These are phyloP conservation scores for Myochromella boudieri DNA, from an alignment of 768 basidiomycete genomes.

Conservation along the genomic window DNA sequence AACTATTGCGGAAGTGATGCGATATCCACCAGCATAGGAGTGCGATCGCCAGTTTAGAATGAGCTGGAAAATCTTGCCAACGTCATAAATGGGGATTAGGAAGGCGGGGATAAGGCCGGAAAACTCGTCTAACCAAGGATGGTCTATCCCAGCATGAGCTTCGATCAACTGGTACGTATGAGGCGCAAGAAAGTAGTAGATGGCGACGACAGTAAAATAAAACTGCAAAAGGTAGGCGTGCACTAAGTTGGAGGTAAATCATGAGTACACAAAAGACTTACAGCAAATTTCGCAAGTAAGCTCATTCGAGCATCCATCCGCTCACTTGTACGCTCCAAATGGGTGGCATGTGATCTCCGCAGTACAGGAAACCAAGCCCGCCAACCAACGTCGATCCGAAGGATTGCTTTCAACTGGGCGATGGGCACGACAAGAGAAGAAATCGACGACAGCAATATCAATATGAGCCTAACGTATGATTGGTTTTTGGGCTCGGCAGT, in stretches of 20 bases:
- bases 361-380: slow-evolving; percentile 19
- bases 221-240: slow-evolving; percentile 1
- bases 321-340: slow-evolving; percentile 28
- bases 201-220: slow-evolving; percentile 2
- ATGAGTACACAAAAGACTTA: neutral
- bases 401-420: slow-evolving; percentile 24
- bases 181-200: slow-evolving; percentile 3
- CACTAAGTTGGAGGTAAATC: neutral
- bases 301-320: slow-evolving; percentile 14
- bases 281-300: slow-evolving; percentile 1
- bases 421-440: slow-evolving; percentile 12
- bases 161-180: slow-evolving; percentile 7
- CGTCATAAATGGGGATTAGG: slow-evolving; percentile 3
- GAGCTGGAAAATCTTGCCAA: slow-evolving; percentile 20
- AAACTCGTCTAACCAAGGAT: neutral
- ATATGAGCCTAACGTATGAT: neutral
- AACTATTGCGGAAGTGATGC: slow-evolving; percentile 6
- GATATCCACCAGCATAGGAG: slow-evolving; percentile 22
- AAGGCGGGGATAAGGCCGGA: neutral
- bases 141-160: neutral
- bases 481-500: neutral
- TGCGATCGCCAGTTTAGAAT: slow-evolving; percentile 21
- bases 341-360: slow-evolving; percentile 20
- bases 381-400: slow-evolving; percentile 22
- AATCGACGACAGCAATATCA: neutral